phyloP scores from a whole-genome alignment of 2,329 filamentous ascomycete species.

The Penicillium sp. region DNA sequence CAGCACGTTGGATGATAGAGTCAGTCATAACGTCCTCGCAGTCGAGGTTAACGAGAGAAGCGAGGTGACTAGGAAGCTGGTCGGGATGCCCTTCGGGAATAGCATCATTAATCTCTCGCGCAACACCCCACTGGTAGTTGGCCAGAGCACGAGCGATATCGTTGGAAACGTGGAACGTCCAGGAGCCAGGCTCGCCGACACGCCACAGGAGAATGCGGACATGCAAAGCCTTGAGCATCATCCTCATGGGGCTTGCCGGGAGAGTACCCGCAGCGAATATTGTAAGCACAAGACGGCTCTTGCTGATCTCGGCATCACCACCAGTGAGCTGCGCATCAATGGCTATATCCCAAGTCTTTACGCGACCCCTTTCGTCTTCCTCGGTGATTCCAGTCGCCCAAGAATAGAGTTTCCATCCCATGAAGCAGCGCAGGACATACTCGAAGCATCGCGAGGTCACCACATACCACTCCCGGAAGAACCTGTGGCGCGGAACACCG shows the following conservation, averaged over 20 bases:
- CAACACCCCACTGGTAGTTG: conserved; percentile 73
- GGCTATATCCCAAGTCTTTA: conserved; percentile 91
- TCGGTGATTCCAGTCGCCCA: conserved; percentile 73
- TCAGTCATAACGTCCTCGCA: conserved; percentile 77
- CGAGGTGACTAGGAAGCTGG: conserved; percentile 70
- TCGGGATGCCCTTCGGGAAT: conserved; percentile 56
- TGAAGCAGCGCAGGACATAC: conserved; percentile 70
- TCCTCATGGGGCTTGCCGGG: conserved; percentile 71
- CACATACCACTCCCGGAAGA: conserved; percentile 78
- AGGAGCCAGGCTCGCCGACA: conserved; percentile 60
- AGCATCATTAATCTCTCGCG: conserved; percentile 56
- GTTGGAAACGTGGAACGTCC: conserved; percentile 62
- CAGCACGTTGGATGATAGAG: conserved; percentile 74
- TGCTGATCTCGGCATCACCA: conserved; percentile 84
- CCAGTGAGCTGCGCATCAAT: conserved; percentile 89
- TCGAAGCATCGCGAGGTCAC: conserved; percentile 76
- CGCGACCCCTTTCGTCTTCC: conserved; percentile 77
- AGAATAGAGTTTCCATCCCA: conserved; percentile 74
- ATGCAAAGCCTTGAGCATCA: conserved; percentile 91
- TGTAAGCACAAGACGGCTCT: conserved; percentile 77
- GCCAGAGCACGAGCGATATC: conserved; percentile 69
- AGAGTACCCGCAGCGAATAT: conserved; percentile 83
- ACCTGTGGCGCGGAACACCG: conserved; percentile 82
- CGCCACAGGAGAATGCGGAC: conserved; percentile 87
- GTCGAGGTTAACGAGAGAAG: conserved; percentile 68